Base-by-base conservation (phyloP, 176 grass and related monocot genomes). In the Coix lacrymajobi region DNA sequence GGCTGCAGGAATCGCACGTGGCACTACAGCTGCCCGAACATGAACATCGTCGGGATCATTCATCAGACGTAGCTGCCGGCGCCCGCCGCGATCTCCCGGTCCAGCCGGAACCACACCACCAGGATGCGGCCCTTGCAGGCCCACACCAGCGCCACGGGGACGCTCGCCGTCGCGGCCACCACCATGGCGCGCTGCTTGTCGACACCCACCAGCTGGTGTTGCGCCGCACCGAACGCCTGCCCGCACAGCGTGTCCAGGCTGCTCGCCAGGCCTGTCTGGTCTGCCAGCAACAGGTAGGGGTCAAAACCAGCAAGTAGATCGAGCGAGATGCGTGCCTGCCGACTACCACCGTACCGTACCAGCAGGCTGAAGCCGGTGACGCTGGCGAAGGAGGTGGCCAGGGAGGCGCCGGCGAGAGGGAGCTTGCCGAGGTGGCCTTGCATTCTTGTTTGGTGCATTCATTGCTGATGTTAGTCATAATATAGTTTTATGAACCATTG, bases 151-250 rank as follows among this genome's bases (percentile, higher is more conserved):
- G 81, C 41, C 0, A 91, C 63, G 0, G 85, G 89, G 11, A 82
- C 48, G 81, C 71, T 73, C 48, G 29, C 28, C 14, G 78, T 16
- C 11, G 70, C 70, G 8, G 88, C 81, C 30, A 88, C 67, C 15
- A 91, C 39, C 89, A 85, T 85, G 6, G 81, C 85, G 1, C 89
- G 73, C 62, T 91, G 89, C 71, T 79, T 88, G 69, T 91, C 28
- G 8, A 88, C 66, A 54, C 89, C 85, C 12, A 91, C 64, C 56
- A 51, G 68, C 29, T 74, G 40, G 30, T 78, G 72, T 32, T 68
- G 52, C 46, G 67, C 84, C 1, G 89, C 89, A 30, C 89, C 89
- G n/a, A 77, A 88, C 26, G 85, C 81, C 80, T 91, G 85, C 4
- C 89, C 89, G 32, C 85, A 91, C 11, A 91, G 51, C 33, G 73